Percentiles rank a stretch among this genome's conserved stretches.
These are phyloP conservation scores for Lenzites betulinus DNA, from an alignment of 768 basidiomycete genomes.

Conservation along the genomic window DNA sequence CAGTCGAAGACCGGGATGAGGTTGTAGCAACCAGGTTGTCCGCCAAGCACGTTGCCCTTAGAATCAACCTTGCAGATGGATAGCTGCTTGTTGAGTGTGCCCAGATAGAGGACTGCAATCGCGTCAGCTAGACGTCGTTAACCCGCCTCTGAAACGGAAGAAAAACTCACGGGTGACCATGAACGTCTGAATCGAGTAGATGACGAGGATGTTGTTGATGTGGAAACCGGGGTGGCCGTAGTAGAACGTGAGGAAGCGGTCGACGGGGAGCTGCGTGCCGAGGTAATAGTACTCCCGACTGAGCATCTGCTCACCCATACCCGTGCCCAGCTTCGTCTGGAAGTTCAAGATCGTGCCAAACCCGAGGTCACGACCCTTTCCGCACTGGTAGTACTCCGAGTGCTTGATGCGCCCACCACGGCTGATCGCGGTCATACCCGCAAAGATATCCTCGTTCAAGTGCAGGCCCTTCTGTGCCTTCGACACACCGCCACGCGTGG, in stretches of 20 bases:
- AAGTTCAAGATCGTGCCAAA: slow-evolving; percentile 99
- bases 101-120: slow-evolving; percentile 81
- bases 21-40: slow-evolving; percentile 94
- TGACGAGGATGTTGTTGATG: slow-evolving; percentile 99
- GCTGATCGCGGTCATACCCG: slow-evolving; percentile 98
- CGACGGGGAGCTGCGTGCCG: slow-evolving; percentile 96
- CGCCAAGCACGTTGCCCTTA: slow-evolving; percentile 73
- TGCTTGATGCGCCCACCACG: slow-evolving; percentile 99
- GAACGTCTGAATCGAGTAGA: slow-evolving; percentile 96
- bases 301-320: slow-evolving; percentile 99
- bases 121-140: slow-evolving; percentile 4
- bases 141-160: background rate
- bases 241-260: slow-evolving; percentile 99
- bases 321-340: slow-evolving; percentile 99
- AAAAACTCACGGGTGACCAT: slow-evolving; percentile 85
- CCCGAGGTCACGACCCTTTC: slow-evolving; percentile 98
- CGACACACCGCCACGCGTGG: slow-evolving; percentile 95
- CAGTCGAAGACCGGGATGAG: slow-evolving; percentile 96
- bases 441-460: slow-evolving; percentile 99
- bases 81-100: slow-evolving; percentile 93
- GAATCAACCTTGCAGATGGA: slow-evolving; percentile 86
- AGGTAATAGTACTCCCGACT: slow-evolving; percentile 99
- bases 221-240: slow-evolving; percentile 99
- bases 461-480: slow-evolving; percentile 99
- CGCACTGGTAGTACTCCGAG: slow-evolving; percentile 99